phyloP scores from a whole-genome alignment of 192 early-diverging fungal species.

The Backusella parvicylindrica region DNA sequence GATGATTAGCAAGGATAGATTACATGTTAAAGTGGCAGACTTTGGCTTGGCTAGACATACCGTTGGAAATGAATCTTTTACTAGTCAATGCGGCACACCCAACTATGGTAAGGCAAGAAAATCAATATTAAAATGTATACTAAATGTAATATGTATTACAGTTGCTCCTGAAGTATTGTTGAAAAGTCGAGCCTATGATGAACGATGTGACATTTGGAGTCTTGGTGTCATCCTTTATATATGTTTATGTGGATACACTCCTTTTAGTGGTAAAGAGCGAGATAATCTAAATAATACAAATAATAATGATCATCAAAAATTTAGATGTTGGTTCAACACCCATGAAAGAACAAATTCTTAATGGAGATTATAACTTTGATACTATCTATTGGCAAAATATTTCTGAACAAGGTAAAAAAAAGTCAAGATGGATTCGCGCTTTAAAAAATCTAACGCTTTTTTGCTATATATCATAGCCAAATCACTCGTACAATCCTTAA shows the following conservation, averaged over 20 bases:
- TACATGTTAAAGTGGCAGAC: slow-evolving; percentile 85
- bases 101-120: slow-evolving; percentile 53
- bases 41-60: slow-evolving; percentile 85
- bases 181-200: not conserved
- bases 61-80: not conserved
- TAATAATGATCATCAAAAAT: not conserved
- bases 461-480: too few species aligned
- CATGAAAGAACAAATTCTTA: slow-evolving; percentile 23
- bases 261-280: slow-evolving; percentile 61
- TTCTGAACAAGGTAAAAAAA: slow-evolving; percentile 53
- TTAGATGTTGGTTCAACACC: not conserved
- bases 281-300: not conserved
- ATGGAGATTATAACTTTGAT: slow-evolving; percentile 75
- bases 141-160: not conserved
- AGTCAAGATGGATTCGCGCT: too few species aligned
- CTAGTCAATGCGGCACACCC: slow-evolving; percentile 85
- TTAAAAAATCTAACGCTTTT: too few species aligned
- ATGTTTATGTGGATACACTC: slow-evolving; percentile 86
- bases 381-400: slow-evolving; percentile 78
- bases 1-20: slow-evolving; percentile 39
- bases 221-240: slow-evolving; percentile 94
- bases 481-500: slow-evolving; percentile 50
- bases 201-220: slow-evolving; percentile 81
- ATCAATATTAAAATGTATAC: too few species aligned
- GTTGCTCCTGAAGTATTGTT: slow-evolving; percentile 12